A percentile compares a stretch with the other conserved stretches of the same genome.
Evolutionary conservation across 2,329 filamentous ascomycete genomes (phyloP).

Genomic region (Huntiella moniliformis): DNA sequence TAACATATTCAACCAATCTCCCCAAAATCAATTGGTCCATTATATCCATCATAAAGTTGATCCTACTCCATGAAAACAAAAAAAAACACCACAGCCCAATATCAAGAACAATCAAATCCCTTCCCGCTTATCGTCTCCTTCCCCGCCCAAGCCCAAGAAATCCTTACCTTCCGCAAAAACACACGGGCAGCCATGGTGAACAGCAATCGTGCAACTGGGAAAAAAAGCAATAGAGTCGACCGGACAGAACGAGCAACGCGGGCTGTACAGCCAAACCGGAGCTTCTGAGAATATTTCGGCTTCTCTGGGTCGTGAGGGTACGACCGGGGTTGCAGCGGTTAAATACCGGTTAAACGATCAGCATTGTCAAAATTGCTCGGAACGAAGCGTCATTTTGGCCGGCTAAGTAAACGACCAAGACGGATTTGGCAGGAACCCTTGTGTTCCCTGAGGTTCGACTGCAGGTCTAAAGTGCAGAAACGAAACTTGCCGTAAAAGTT

Average conservation of each 20-base stretch:
- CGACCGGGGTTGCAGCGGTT: conserved; percentile 7
- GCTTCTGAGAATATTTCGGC: conserved; percentile 12
- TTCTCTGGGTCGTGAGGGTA: conserved; percentile 6
- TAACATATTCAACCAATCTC: too few species aligned
- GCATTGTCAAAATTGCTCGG: too few species aligned
- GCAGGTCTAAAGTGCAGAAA: too few species aligned
- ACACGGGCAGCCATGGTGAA: conserved; percentile 40
- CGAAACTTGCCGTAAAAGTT: too few species aligned
- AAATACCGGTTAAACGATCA: conserved; percentile 6
- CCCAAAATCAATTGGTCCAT: too few species aligned
- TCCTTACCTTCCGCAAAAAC: conserved; percentile 35
- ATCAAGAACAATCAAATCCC: background rate
- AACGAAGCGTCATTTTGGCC: too few species aligned
- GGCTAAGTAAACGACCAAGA: too few species aligned
- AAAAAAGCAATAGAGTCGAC: conserved; percentile 2
- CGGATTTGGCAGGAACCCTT: too few species aligned
- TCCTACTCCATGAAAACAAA: conserved; percentile 15
- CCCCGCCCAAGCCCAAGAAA: background rate
- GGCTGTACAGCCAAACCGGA: conserved; percentile 3
- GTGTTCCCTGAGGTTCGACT: too few species aligned
- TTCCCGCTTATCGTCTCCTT: conserved; percentile 1
- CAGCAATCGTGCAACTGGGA: conserved; percentile 11
- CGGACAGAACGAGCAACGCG: conserved; percentile 5
- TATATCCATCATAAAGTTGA: too few species aligned
- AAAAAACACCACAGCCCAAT: background rate